phyloP scores from a whole-genome alignment of 352 stramenopile species.

The Phytophthora podocarpi region DNA sequence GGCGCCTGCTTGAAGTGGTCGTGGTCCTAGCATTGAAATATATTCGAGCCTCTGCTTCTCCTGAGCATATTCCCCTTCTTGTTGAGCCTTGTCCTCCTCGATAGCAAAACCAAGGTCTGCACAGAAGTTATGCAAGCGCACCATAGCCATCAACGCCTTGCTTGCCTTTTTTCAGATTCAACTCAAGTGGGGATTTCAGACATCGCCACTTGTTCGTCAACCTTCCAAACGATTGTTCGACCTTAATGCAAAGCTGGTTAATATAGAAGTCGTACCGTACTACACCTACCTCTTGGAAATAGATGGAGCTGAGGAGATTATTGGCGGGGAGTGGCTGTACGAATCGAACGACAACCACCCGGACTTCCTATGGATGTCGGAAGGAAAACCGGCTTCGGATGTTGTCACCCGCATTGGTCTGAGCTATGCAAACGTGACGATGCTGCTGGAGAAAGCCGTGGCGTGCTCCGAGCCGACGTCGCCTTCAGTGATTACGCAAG shows the following conservation, averaged over 20 bases:
- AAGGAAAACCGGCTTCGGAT: constrained; percentile 3
- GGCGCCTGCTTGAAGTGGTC: no score
- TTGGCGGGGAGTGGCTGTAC: constrained; percentile 31
- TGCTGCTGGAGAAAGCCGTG: constrained; percentile 11
- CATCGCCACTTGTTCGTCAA: not conserved
- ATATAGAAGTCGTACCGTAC: constrained; percentile 92
- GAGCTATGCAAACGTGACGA: constrained; percentile 20
- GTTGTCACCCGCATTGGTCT: constrained; percentile 24
- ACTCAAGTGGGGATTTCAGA: not conserved
- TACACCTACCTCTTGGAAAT: constrained; percentile 33
- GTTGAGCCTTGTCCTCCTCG: no score
- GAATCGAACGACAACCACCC: constrained; percentile 26
- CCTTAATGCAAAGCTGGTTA: constrained; percentile 97
- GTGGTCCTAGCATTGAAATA: no score
- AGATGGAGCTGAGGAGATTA: constrained; percentile 20
- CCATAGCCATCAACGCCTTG: not conserved
- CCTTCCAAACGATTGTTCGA: constrained; percentile 91
- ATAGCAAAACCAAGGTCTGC: not conserved
- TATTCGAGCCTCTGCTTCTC: no score
- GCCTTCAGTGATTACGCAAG: no score
- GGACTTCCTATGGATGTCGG: constrained; percentile 33
- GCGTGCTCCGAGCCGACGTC: no score
- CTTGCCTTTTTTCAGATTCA: not conserved
- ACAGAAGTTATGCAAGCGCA: not conserved
- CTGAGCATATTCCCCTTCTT: no score